phyloP scores from a whole-genome alignment of 257 asterid species.

The Solanum tarapatanum region DNA sequence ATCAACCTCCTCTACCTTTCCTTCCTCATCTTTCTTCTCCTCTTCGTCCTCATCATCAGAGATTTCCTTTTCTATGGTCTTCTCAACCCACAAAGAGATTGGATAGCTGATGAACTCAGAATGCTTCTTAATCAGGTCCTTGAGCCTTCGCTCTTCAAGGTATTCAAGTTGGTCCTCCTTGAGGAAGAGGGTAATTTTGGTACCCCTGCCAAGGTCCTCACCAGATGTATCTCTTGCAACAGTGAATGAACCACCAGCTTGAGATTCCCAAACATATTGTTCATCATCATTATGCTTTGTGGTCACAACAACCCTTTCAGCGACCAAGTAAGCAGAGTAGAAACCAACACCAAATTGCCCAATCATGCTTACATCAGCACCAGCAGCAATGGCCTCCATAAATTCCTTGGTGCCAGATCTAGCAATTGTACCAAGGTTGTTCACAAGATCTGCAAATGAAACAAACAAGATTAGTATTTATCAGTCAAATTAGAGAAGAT shows the following conservation, averaged over 20 bases:
- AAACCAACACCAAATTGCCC: conserved; percentile 68
- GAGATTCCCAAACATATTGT: conserved; percentile 62
- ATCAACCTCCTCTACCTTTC: conserved; percentile 51
- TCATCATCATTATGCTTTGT: conserved; percentile 57
- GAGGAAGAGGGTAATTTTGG: conserved; percentile 43
- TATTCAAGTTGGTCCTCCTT: conserved; percentile 69
- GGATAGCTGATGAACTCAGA: conserved; percentile 63
- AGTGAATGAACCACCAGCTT: conserved; percentile 64
- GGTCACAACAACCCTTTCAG: conserved; percentile 50
- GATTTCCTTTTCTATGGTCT: conserved; percentile 54
- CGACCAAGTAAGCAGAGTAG: conserved; percentile 54
- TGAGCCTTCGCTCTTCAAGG: conserved; percentile 55
- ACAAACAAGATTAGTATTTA: background rate
- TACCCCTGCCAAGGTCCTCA: conserved; percentile 48
- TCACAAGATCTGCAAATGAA: conserved; percentile 41
- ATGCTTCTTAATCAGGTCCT: conserved; percentile 52
- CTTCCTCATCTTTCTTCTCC: conserved; percentile 55
- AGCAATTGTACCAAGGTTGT: conserved; percentile 59
- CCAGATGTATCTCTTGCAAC: conserved; percentile 47
- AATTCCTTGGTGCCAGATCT: conserved; percentile 65
- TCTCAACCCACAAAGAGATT: conserved; percentile 51
- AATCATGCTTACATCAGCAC: conserved; percentile 72
- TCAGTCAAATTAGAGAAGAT: background rate
- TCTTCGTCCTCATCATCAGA: conserved; percentile 63
- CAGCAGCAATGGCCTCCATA: conserved; percentile 67